Evolutionary conservation across 495 filamentous ascomycete genomes (phyloP), one percentile per base, ranked within the genome.

Genomic region (Achaetomiella virescens): DNA sequence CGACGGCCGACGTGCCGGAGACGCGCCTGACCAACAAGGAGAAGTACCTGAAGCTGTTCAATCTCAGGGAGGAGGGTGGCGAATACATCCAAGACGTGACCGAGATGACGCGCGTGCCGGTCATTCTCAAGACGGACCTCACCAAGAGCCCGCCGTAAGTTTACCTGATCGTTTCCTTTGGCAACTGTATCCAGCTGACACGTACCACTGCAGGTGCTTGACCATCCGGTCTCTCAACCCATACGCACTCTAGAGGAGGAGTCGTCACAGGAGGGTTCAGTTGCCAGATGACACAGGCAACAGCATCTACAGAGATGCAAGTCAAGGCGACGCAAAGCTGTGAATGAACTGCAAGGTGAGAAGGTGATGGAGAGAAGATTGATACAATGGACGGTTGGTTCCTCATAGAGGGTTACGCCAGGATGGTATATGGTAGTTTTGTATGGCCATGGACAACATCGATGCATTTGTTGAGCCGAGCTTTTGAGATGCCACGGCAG

Each of bases 131-230:
- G 84, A 98, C 93, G 33, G 93, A 98, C 73, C 80, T 98, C 63
- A 89, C 80, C 77, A 98, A 97, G 87, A 97, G 93, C 71, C 93
- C 93, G 74, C 93, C 93, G 89, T 97, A 87, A 77, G 92, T 88
- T 61, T 54, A 6, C 29, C 17, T 22, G 46, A 46, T 42, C 31
- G 24, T 36, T 58, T 3, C 33, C 44, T 27, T 12, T 25, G 2
- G 6, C 15, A 22, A 40, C 24, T 14, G 27, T 25, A 36, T 51
- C 17, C 54, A 47, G 69, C 83, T 75, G 75, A 78, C 57, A 52
- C 51, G 54, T 31, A 40, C n/a, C n/a, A n/a, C 9, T 60, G 14
- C 58, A 97, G 92, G 50, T 98, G 93, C 79, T 76, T 98, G 67
- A 98, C 93, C 7, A 97, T 98, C 67, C 90, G 93, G 50, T 96